Evolutionary conservation across 2,329 filamentous ascomycete genomes (phyloP).

Genomic region (Fonsecaea erecta): DNA sequence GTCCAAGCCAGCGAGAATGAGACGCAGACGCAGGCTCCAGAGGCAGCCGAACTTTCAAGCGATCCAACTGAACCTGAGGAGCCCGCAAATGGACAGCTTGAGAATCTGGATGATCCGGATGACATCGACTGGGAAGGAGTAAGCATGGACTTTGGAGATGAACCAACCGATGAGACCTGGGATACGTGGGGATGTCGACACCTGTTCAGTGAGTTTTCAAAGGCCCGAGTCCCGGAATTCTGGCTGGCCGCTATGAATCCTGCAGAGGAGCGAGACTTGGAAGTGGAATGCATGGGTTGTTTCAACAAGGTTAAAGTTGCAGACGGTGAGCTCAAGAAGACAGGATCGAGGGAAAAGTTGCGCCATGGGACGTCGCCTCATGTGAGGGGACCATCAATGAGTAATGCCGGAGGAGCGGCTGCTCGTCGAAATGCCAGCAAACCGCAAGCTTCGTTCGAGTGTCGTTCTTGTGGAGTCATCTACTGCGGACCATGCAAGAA

Average conservation of each 20-base stretch:
- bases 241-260: slow-evolving; percentile 21
- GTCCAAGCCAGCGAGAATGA: neutral
- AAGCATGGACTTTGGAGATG: slow-evolving; percentile 48
- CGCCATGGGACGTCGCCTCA: neutral
- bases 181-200: slow-evolving; percentile 33
- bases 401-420: neutral
- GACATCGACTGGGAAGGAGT: slow-evolving; percentile 32
- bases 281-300: slow-evolving; percentile 32
- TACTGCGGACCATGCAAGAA: slow-evolving; percentile 25
- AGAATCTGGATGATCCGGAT: slow-evolving; percentile 32
- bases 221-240: slow-evolving; percentile 14
- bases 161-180: slow-evolving; percentile 25
- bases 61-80: slow-evolving; percentile 6
- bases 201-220: slow-evolving; percentile 16
- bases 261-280: slow-evolving; percentile 3
- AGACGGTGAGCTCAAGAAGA: neutral
- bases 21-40: neutral
- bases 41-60: neutral
- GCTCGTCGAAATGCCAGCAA: slow-evolving; percentile 2
- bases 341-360: neutral
- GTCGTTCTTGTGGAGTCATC: slow-evolving; percentile 21
- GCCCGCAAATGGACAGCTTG: neutral
- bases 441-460: slow-evolving; percentile 13
- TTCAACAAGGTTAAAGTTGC: slow-evolving; percentile 23
- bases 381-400: neutral